These are phyloP conservation scores for Afroboletus lepidellus DNA, from an alignment of 1,284 basidiomycete genomes.

Conservation along the genomic window DNA sequence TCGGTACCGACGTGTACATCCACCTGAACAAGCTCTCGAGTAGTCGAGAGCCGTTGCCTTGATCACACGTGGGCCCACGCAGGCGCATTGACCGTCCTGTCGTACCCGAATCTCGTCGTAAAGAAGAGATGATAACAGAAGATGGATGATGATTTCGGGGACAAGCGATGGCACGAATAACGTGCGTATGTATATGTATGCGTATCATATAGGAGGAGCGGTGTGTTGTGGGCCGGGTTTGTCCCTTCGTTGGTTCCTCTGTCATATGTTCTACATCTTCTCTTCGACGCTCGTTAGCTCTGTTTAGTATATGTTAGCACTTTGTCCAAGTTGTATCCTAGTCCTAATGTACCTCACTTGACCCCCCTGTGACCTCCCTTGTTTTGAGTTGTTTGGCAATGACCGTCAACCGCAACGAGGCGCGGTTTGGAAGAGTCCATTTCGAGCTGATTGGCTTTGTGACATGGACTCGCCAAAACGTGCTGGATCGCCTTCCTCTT, in stretches of 20 bases:
- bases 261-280: not conserved
- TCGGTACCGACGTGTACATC: slow-evolving; percentile 90
- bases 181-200: not conserved
- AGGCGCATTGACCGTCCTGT: not conserved
- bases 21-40: slow-evolving; percentile 87
- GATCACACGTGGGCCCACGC: slow-evolving; percentile 21
- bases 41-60: slow-evolving; percentile 72
- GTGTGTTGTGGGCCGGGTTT: not conserved
- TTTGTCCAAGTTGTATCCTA: not conserved
- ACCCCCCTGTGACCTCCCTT: slow-evolving; percentile 14
- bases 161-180: not conserved
- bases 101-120: not conserved
- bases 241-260: not conserved
- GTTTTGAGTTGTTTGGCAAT: slow-evolving; percentile 22
- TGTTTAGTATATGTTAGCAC: not conserved
- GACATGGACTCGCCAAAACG: slow-evolving; percentile 73
- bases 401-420: slow-evolving; percentile 1
- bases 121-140: not conserved
- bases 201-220: not conserved
- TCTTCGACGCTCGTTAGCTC: not conserved
- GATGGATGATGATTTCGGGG: not conserved
- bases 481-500: slow-evolving; percentile 61
- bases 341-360: slow-evolving; percentile 3
- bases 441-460: slow-evolving; percentile 27
- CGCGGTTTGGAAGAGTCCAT: slow-evolving; percentile 19